phyloP scores from a whole-genome alignment of 164 flowering plant genomes.

The Vitis cinerea region DNA sequence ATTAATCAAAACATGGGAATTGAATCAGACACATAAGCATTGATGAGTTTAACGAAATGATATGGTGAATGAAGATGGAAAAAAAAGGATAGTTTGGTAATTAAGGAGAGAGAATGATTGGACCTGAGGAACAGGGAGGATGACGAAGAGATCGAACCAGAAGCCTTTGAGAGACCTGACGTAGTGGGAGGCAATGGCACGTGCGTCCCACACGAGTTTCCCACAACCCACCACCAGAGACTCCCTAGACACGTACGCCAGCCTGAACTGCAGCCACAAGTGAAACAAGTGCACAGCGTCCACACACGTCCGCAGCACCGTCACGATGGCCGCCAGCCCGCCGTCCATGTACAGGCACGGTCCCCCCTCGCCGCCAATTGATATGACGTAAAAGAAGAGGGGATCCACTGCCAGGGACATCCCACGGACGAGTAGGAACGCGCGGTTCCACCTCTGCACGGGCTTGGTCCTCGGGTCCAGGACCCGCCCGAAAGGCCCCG shows the following conservation, averaged over 20 bases:
- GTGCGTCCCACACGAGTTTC: conserved; percentile 95
- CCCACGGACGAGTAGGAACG: conserved; percentile 68
- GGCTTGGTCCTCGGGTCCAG: conserved; percentile 84
- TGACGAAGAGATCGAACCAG: conserved; percentile 90
- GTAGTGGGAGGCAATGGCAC: conserved; percentile 71
- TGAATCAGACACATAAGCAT: too few species aligned
- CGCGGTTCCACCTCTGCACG: conserved; percentile 76
- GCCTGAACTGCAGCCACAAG: conserved; percentile 80
- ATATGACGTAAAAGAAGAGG: conserved; percentile 77
- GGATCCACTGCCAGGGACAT: conserved; percentile 90
- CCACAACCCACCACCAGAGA: conserved; percentile 92
- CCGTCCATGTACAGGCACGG: conserved; percentile 93
- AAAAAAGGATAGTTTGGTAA: too few species aligned
- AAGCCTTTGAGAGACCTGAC: conserved; percentile 72
- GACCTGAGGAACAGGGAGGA: conserved; percentile 95
- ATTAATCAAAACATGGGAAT: too few species aligned
- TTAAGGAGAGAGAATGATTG: neutral
- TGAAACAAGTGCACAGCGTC: conserved; percentile 79
- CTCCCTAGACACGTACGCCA: conserved; percentile 88
- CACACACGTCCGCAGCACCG: conserved; percentile 65
- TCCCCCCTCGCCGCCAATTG: conserved; percentile 64
- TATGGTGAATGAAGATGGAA: neutral
- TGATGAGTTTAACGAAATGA: too few species aligned
- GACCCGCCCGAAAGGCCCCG: conserved; percentile 41
- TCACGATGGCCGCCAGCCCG: conserved; percentile 60